phyloP scores from a whole-genome alignment of 2,329 filamentous ascomycete species.

The Microsporum canis region DNA sequence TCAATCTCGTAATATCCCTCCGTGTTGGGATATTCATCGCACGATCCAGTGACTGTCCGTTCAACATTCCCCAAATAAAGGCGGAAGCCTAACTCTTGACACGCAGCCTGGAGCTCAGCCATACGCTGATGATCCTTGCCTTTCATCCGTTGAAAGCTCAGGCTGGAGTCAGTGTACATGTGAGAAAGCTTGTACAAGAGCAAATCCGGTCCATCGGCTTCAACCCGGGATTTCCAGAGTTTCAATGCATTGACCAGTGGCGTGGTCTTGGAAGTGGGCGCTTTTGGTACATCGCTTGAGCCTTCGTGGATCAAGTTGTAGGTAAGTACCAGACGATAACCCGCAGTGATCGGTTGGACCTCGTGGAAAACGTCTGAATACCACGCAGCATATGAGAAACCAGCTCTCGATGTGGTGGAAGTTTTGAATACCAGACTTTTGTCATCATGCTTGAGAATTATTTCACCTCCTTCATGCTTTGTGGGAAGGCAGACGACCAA shows the following conservation, averaged over 20 bases:
- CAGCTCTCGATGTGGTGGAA: conserved; percentile 20
- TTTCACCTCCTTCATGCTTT: conserved; percentile 37
- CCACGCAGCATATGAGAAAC: conserved; percentile 25
- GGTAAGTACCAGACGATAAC: conserved; percentile 42
- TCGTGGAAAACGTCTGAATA: conserved; percentile 46
- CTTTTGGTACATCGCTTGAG: background rate
- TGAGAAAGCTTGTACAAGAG: conserved; percentile 19
- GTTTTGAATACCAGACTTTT: conserved; percentile 25
- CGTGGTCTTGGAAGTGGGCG: background rate
- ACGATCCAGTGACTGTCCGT: conserved; percentile 10
- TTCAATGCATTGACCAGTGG: conserved; percentile 4
- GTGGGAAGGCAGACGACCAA: conserved; percentile 42
- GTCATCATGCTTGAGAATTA: conserved; percentile 32
- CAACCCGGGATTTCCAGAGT: conserved; percentile 5
- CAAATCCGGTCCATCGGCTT: conserved; percentile 8
- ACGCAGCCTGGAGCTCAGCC: conserved; percentile 14
- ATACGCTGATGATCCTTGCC: conserved; percentile 15
- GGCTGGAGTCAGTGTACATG: conserved; percentile 18
- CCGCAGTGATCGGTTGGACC: conserved; percentile 37
- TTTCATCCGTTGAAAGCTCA: conserved; percentile 17
- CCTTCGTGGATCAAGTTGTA: conserved; percentile 41
- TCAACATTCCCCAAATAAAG: conserved; percentile 21
- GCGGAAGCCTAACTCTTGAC: conserved; percentile 13
- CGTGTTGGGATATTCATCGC: conserved; percentile 10
- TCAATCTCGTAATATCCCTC: background rate